These are phyloP conservation scores for Phlegmacium glaucopus DNA, from an alignment of 768 basidiomycete species.

Conservation along the genomic window DNA sequence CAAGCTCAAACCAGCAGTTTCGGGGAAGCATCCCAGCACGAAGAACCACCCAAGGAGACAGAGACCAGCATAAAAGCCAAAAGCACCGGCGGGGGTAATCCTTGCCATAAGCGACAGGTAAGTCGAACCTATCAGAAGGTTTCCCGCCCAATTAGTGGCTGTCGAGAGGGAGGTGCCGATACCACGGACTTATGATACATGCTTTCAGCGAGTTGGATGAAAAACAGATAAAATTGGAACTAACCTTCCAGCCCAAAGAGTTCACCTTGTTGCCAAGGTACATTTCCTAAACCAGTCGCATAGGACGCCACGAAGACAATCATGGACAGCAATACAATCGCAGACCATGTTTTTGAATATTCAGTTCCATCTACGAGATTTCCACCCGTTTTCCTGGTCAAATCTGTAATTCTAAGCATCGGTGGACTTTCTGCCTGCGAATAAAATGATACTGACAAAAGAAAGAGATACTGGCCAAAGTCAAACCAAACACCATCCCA, in stretches of 20 bases:
- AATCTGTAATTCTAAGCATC: slow-evolving; percentile 30
- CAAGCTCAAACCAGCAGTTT: slow-evolving; percentile 71
- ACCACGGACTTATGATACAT: slow-evolving; percentile 56
- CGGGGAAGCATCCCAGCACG: slow-evolving; percentile 69
- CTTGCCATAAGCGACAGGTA: slow-evolving; percentile 75
- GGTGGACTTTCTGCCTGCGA: neutral
- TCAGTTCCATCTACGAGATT: slow-evolving; percentile 54
- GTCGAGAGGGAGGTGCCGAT: slow-evolving; percentile 74
- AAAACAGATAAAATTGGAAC: slow-evolving; percentile 6
- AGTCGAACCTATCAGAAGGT: slow-evolving; percentile 74
- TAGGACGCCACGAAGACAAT: slow-evolving; percentile 81
- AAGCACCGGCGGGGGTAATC: slow-evolving; percentile 73
- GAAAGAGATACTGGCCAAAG: slow-evolving; percentile 63
- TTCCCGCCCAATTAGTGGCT: slow-evolving; percentile 75
- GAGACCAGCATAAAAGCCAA: slow-evolving; percentile 73
- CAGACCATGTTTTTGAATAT: slow-evolving; percentile 62
- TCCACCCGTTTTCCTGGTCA: slow-evolving; percentile 60
- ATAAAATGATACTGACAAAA: slow-evolving; percentile 43
- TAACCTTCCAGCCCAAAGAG: slow-evolving; percentile 73
- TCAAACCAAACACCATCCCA: slow-evolving; percentile 67
- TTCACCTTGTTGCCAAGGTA: slow-evolving; percentile 88
- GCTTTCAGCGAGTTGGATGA: neutral
- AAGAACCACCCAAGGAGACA: slow-evolving; percentile 71
- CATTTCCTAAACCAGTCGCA: slow-evolving; percentile 74
- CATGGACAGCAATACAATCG: slow-evolving; percentile 74